Percentiles rank a stretch among this genome's conserved stretches.
These are phyloP conservation scores for Mariannaea elegans DNA, from an alignment of 2,329 filamentous ascomycete species.

Conservation along the genomic window DNA sequence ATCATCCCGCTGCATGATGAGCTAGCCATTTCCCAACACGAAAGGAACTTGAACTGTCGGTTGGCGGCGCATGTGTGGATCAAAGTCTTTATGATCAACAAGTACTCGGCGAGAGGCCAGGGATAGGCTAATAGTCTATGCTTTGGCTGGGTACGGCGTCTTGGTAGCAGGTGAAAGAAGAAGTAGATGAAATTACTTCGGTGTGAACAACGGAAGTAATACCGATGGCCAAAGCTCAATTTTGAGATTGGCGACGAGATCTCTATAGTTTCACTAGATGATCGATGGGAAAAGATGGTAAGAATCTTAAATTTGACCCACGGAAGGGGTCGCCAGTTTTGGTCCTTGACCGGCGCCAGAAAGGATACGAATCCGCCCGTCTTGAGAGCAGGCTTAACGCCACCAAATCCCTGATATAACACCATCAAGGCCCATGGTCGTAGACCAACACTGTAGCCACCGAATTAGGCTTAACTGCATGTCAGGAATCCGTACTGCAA, in stretches of 20 bases:
- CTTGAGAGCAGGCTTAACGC: background rate
- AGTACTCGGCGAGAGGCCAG: conserved; percentile 1
- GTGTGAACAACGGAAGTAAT: background rate
- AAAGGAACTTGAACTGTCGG: conserved; percentile 8
- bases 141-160: too few relatives aligned
- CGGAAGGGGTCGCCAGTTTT: background rate
- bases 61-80: conserved; percentile 14
- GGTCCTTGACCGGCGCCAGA: background rate
- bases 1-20: conserved; percentile 24
- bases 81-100: background rate
- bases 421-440: background rate
- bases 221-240: background rate
- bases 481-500: background rate
- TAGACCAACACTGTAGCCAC: background rate
- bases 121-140: conserved; percentile 2
- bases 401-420: background rate
- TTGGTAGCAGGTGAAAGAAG: background rate
- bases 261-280: background rate
- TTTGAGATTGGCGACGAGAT: background rate
- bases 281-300: background rate
- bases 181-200: background rate
- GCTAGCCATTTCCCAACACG: conserved; percentile 8
- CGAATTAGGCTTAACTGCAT: background rate
- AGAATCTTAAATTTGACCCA: background rate
- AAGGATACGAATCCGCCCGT: conserved; percentile 5